Percentiles rank a stretch among this genome's conserved stretches.
Conservation (phyloP, 1,139 yeast genomes). For the Nakaseomyces sp. region DNA sequence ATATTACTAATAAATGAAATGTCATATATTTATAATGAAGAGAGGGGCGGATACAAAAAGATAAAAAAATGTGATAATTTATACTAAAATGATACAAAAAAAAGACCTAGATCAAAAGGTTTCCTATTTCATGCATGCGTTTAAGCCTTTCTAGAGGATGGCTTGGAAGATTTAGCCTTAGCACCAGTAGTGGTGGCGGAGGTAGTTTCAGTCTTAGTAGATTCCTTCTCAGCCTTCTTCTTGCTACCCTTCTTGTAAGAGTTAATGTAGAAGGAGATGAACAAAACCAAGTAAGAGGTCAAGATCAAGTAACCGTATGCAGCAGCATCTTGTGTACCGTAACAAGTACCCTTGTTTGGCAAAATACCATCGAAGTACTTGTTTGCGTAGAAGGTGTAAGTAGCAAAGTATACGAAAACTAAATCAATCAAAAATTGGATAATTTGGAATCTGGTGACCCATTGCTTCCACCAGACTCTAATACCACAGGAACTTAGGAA, state of each 20-base stretch:
- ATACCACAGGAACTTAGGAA: conserved; percentile 89
- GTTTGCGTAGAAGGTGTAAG: conserved; percentile 69
- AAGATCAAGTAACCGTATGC: conserved; percentile 81
- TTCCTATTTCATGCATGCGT: conserved; percentile 1
- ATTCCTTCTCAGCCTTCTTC: conserved; percentile 37
- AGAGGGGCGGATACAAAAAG: background rate
- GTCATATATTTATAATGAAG: conserved; percentile 2
- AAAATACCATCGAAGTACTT: conserved; percentile 46
- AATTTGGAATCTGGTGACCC: conserved; percentile 97
- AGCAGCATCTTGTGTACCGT: conserved; percentile 91
- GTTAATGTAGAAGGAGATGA: conserved; percentile 86
- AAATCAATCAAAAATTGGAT: conserved; percentile 87
- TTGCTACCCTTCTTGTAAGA: conserved; percentile 54
- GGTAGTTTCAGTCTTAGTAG: conserved; percentile 29
- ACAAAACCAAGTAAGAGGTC: conserved; percentile 80
- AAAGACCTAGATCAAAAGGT: background rate
- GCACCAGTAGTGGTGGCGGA: conserved; percentile 33
- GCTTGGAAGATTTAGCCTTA: conserved; percentile 32
- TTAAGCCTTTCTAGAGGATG: conserved; percentile 38
- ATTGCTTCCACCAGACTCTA: conserved; percentile 99
- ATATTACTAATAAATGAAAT: background rate
- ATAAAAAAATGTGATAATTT: background rate
- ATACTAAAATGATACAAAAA: conserved; percentile 1
- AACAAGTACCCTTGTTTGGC: conserved; percentile 82
- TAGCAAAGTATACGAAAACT: conserved; percentile 83